Percentiles rank a stretch among this genome's conserved stretches.
These are phyloP conservation scores for Penicillium sp. DNA, from an alignment of 2,329 filamentous ascomycete genomes.

Conservation along the genomic window DNA sequence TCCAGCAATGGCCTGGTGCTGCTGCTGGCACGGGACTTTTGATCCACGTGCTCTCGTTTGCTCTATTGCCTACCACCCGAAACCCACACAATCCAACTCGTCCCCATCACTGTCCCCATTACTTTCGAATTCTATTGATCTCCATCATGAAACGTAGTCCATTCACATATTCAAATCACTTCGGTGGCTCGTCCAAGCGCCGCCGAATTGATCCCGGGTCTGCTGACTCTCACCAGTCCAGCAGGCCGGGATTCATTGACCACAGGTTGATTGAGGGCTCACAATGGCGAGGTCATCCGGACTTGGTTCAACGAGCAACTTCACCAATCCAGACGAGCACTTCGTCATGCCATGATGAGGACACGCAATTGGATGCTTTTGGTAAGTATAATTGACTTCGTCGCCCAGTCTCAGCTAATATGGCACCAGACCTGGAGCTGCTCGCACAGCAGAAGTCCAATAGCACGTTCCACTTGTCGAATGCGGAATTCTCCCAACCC, in stretches of 20 bases:
- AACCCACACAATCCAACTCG: neutral
- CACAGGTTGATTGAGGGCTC: slow-evolving; percentile 29
- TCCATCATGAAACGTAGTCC: slow-evolving; percentile 23
- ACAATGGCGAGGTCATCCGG: slow-evolving; percentile 14
- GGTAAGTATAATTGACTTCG: slow-evolving; percentile 39
- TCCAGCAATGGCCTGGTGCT: neutral
- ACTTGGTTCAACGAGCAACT: neutral
- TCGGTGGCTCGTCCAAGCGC: slow-evolving; percentile 11
- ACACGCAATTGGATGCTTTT: slow-evolving; percentile 51
- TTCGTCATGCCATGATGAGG: slow-evolving; percentile 20
- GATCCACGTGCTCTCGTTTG: slow-evolving; percentile 10
- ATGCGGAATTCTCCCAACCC: neutral
- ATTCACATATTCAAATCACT: slow-evolving; percentile 12
- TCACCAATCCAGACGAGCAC: neutral
- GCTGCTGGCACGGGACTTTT: slow-evolving; percentile 1
- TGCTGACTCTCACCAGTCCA: slow-evolving; percentile 12
- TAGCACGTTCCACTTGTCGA: neutral
- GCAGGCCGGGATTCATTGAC: slow-evolving; percentile 21
- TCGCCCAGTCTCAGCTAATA: neutral
- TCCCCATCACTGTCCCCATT: neutral
- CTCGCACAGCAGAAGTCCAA: slow-evolving; percentile 34
- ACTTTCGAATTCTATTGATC: neutral
- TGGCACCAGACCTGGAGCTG: slow-evolving; percentile 38
- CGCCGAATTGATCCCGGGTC: slow-evolving; percentile 9
- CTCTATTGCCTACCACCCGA: neutral